phyloP scores from a whole-genome alignment of 139 green algal genomes.

The Zygnema cylindricum region DNA sequence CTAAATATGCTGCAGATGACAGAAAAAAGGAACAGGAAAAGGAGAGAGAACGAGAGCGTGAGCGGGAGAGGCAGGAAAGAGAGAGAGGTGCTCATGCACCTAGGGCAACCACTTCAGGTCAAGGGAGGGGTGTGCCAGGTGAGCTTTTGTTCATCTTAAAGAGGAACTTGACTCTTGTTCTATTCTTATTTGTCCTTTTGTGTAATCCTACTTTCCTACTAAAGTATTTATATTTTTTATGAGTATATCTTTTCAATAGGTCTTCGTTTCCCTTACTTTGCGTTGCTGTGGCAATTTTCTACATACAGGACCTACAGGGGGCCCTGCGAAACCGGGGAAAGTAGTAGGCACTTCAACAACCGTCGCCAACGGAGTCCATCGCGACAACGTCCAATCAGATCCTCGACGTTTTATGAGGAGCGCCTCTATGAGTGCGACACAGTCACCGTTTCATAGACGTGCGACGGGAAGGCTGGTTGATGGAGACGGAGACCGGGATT shows the following conservation, averaged over 20 bases:
- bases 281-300: no score
- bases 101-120: not conserved
- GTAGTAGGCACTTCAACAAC: not conserved
- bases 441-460: not conserved
- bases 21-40: slow-evolving; percentile 36
- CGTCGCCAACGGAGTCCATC: not conserved
- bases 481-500: not conserved
- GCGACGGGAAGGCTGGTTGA: not conserved
- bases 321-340: slow-evolving; percentile 15
- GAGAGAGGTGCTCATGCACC: not conserved
- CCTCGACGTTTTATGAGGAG: not conserved
- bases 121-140: not conserved
- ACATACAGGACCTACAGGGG: not conserved
- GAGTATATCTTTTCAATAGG: not conserved
- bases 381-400: not conserved
- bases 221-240: not conserved
- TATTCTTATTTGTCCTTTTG: not conserved
- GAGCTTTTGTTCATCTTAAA: no score
- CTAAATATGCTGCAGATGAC: slow-evolving; percentile 29
- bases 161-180: not conserved
- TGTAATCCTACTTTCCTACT: not conserved
- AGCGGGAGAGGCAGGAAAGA: not conserved
- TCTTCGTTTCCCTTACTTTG: no score
- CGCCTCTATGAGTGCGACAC: slow-evolving; percentile 12
- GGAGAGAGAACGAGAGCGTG: slow-evolving; percentile 7